These are phyloP conservation scores for Cylindrotheca fusiformis DNA, from an alignment of 108 stramenopile genomes.

Conservation along the genomic window DNA sequence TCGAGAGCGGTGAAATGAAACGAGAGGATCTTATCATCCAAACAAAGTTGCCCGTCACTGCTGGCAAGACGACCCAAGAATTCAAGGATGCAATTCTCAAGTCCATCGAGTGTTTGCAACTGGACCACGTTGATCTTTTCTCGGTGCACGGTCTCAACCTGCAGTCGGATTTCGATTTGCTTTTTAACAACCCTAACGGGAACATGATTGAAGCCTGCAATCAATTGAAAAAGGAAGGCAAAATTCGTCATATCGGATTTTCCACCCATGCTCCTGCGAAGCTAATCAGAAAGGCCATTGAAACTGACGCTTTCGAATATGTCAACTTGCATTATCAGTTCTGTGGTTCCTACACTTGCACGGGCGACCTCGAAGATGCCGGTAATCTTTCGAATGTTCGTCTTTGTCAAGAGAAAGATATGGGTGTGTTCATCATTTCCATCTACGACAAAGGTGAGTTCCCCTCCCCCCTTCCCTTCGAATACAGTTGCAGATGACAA, in stretches of 20 bases:
- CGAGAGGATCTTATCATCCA: slow-evolving; percentile 89
- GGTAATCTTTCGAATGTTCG: slow-evolving; percentile 69
- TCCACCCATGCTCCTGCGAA: slow-evolving; percentile 80
- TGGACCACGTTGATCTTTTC: slow-evolving; percentile 88
- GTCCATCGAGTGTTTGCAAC: slow-evolving; percentile 55
- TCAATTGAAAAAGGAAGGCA: slow-evolving; percentile 62
- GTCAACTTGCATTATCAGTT: slow-evolving; percentile 89
- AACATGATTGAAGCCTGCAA: slow-evolving; percentile 63
- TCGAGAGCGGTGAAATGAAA: slow-evolving; percentile 53
- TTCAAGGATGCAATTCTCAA: slow-evolving; percentile 57
- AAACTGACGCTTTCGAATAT: slow-evolving; percentile 79
- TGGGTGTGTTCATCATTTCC: slow-evolving; percentile 43
- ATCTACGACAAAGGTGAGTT: background rate
- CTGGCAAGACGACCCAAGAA: slow-evolving; percentile 35
- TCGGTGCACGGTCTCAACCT: slow-evolving; percentile 81
- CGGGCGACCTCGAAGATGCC: slow-evolving; percentile 49
- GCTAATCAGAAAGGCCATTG: slow-evolving; percentile 61
- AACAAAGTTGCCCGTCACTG: slow-evolving; percentile 63
- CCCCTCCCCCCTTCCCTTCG: too few relatives aligned
- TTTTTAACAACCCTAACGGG: slow-evolving; percentile 49
- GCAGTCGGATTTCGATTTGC: slow-evolving; percentile 52
- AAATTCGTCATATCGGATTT: slow-evolving; percentile 84
- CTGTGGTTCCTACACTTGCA: slow-evolving; percentile 82
- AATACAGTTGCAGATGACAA: too few relatives aligned
- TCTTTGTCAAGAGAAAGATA: slow-evolving; percentile 66